Evolutionary conservation across 2,329 filamentous ascomycete species (phyloP).

Genomic region (Arthrobotrys musiformis): DNA sequence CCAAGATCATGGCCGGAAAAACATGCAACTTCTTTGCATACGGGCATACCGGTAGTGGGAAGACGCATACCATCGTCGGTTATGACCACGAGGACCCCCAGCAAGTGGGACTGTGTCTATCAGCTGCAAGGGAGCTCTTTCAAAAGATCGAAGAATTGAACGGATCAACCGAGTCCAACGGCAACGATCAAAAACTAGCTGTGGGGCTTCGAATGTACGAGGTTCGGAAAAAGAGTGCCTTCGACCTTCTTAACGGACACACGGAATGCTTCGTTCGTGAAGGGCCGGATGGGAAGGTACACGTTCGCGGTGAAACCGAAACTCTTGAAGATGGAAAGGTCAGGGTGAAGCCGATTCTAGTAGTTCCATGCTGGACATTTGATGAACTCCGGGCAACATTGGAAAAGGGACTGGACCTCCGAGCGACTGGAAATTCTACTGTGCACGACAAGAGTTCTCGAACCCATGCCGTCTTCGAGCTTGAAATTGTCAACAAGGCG

Average conservation of each 20-base stretch:
- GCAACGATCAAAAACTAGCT: slow-evolving; percentile 59
- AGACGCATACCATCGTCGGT: slow-evolving; percentile 64
- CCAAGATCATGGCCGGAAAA: slow-evolving; percentile 61
- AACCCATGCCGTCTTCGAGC: slow-evolving; percentile 64
- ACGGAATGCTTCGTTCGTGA: slow-evolving; percentile 64
- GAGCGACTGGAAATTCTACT: slow-evolving; percentile 62
- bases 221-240: slow-evolving; percentile 63
- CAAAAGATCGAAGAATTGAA: slow-evolving; percentile 60
- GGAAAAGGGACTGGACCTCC: slow-evolving; percentile 59
- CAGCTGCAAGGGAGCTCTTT: slow-evolving; percentile 61
- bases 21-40: slow-evolving; percentile 65
- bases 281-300: slow-evolving; percentile 63
- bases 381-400: slow-evolving; percentile 61
- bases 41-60: slow-evolving; percentile 64
- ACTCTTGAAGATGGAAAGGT: slow-evolving; percentile 63
- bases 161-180: background rate
- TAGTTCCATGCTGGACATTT: slow-evolving; percentile 62
- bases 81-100: slow-evolving; percentile 62
- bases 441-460: slow-evolving; percentile 65
- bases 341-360: slow-evolving; percentile 63
- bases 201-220: slow-evolving; percentile 64
- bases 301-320: slow-evolving; percentile 65
- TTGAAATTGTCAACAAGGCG: slow-evolving; percentile 63
- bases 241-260: slow-evolving; percentile 64
- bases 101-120: slow-evolving; percentile 63